Percentiles rank a stretch among this genome's conserved stretches.
These are phyloP conservation scores for Gossypium ekmanianum DNA, from an alignment of 345 rosid genomes.

Conservation along the genomic window DNA sequence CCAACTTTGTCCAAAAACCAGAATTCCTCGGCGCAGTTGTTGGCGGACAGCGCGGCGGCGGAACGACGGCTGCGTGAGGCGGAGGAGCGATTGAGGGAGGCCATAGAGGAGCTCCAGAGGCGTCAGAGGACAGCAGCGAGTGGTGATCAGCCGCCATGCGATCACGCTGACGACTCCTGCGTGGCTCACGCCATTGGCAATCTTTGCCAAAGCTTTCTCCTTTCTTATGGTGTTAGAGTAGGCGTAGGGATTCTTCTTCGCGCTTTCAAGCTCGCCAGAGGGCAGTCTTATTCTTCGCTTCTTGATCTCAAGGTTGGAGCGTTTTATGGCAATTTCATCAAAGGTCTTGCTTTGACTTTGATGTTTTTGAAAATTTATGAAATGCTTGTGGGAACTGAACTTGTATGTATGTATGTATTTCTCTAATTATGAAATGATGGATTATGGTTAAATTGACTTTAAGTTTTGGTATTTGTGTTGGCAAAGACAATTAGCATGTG, in stretches of 20 bases:
- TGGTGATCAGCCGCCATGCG: constrained; percentile 53
- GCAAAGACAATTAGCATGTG: no score
- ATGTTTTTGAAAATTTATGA: not conserved
- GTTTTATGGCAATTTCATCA: not conserved
- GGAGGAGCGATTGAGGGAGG: constrained; percentile 93
- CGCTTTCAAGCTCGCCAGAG: constrained; percentile 91
- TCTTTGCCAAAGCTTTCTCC: constrained; percentile 97
- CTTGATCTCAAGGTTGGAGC: constrained; percentile 87
- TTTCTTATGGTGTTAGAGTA: constrained; percentile 92
- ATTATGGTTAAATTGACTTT: not conserved
- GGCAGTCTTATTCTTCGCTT: constrained; percentile 82
- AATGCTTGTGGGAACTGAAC: not conserved
- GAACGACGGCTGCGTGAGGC: constrained; percentile 75
- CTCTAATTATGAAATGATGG: no score
- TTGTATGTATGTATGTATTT: not conserved
- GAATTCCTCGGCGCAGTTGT: constrained; percentile 26
- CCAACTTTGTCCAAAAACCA: constrained; percentile 28
- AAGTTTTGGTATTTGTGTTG: not conserved
- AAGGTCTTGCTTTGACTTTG: constrained; percentile 1
- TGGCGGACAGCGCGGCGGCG: constrained; percentile 43
- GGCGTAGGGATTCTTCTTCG: constrained; percentile 97
- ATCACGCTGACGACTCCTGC: constrained; percentile 89
- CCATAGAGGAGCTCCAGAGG: constrained; percentile 81
- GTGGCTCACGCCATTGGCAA: constrained; percentile 93
- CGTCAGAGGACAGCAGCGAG: constrained; percentile 58